Evolutionary conservation across 2,329 filamentous ascomycete species (phyloP), one percentile per base, ranked within the genome.

Genomic region (Diaporthe sp.): DNA sequence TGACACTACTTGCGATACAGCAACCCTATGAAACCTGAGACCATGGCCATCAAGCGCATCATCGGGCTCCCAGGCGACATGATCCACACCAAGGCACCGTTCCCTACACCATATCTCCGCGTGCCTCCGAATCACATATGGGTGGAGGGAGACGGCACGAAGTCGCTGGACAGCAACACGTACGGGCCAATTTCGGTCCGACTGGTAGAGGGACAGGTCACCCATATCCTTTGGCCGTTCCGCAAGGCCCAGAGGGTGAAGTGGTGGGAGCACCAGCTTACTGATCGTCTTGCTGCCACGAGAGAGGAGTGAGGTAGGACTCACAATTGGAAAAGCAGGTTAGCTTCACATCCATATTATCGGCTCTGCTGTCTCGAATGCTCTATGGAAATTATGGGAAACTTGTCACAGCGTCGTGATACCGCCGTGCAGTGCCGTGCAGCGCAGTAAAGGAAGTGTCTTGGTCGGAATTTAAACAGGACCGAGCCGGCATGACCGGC

Each of bases 101-200:
- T 91, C 80, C 88, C 90, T 12, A 82, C 87, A 22, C 78, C 85
- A 1, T 87, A 83, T 12, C 85, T 94, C 59, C 88, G 89, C 76
- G 90, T 99, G 30, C 96, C 96, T 7, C 88, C 88, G 76, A 95
- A 95, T 25, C 96, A 98, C 85, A 88, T 98, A 37, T 99, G 97
- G 97, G 91, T 99, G 1, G 96, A 98, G 82, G 97, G 97, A 1
- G 97, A 99, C 81, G 89, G 90, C 78, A 88, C 89, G 68, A 90
- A 90, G 79, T 94, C 91, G 72, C 82, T 92, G 75, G 97, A 99
- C 84, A 98, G 95, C 83, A 97, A 98, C 83, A 91, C 91, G 17
- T 98, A 97, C 82, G 97, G 97, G 1, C 95, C 97, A 5, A 91
- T 97, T 63, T 93, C 94, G 32, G 91, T 90, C 77, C 90, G 90